phyloP scores from a whole-genome alignment of 441 rosid species.

The Populus hybrid region DNA sequence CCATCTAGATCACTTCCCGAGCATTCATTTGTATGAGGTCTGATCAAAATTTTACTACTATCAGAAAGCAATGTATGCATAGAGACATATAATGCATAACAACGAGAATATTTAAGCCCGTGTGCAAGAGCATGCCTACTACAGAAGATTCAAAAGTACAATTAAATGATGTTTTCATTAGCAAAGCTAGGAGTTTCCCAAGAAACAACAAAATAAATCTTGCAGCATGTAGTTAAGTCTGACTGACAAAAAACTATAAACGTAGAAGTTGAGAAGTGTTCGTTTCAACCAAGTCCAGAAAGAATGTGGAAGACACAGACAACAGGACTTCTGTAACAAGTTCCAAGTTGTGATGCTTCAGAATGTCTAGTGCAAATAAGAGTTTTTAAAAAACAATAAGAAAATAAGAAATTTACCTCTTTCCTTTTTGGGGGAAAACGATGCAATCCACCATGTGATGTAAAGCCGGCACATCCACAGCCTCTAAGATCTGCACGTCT shows the following conservation, averaged over 20 bases:
- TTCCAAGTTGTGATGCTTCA: neutral
- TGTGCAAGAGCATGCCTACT: neutral
- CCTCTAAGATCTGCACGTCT: conserved; percentile 74
- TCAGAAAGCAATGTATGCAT: neutral
- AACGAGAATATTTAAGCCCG: neutral
- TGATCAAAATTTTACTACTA: conserved; percentile 22
- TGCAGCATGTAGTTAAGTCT: neutral
- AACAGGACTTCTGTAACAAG: neutral
- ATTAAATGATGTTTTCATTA: neutral
- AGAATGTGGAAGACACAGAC: neutral
- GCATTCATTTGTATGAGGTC: conserved; percentile 88
- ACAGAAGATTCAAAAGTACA: neutral
- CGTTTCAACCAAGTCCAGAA: neutral
- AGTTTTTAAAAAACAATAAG: neutral
- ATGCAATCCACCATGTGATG: conserved; percentile 82
- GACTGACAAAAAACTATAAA: neutral
- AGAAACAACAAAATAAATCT: neutral
- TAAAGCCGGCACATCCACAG: conserved; percentile 59
- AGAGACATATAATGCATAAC: neutral
- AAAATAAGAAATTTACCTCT: conserved; percentile 30
- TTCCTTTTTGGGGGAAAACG: conserved; percentile 84
- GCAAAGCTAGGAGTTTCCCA: neutral
- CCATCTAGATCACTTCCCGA: conserved; percentile 92
- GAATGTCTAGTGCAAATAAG: neutral
- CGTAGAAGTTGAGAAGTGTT: neutral